A percentile compares a stretch with the other conserved stretches of the same genome.
Evolutionary conservation across 768 basidiomycete species (phyloP).

Genomic region (Lactarius psammicola): DNA sequence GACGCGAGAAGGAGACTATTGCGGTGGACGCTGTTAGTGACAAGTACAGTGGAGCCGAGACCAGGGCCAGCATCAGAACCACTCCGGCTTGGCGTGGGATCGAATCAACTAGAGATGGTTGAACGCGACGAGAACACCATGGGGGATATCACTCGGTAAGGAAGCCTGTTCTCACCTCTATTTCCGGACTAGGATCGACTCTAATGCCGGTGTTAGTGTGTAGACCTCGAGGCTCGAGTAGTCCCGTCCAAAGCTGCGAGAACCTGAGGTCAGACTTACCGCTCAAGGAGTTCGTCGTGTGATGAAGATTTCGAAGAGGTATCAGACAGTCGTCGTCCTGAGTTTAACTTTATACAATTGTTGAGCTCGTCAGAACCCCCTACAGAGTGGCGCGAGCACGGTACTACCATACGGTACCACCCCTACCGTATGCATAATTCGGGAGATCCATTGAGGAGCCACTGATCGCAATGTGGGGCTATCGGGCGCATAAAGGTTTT

Average conservation of each 20-base stretch:
- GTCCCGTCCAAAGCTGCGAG: not conserved
- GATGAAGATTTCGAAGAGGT: not conserved
- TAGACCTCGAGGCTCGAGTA: no score
- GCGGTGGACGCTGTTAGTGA: not conserved
- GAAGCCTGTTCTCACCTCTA: not conserved
- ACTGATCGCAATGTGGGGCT: no score
- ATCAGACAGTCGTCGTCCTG: not conserved
- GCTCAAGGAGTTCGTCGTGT: not conserved
- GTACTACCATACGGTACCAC: no score
- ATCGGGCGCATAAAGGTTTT: no score
- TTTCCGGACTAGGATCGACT: not conserved
- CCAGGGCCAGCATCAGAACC: not conserved
- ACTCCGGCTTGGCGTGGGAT: not conserved
- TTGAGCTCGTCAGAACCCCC: not conserved
- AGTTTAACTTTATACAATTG: not conserved
- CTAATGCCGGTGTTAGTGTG: not conserved
- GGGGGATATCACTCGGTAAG: not conserved
- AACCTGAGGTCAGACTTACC: not conserved
- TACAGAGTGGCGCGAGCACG: no score
- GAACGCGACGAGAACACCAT: not conserved
- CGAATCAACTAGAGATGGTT: not conserved
- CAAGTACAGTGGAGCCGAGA: not conserved
- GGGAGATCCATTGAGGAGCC: not conserved
- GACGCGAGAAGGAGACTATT: not conserved
- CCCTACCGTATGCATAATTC: not conserved